Base-by-base conservation (phyloP, 2,329 filamentous ascomycete species). In the Colletotrichum acutatum region DNA sequence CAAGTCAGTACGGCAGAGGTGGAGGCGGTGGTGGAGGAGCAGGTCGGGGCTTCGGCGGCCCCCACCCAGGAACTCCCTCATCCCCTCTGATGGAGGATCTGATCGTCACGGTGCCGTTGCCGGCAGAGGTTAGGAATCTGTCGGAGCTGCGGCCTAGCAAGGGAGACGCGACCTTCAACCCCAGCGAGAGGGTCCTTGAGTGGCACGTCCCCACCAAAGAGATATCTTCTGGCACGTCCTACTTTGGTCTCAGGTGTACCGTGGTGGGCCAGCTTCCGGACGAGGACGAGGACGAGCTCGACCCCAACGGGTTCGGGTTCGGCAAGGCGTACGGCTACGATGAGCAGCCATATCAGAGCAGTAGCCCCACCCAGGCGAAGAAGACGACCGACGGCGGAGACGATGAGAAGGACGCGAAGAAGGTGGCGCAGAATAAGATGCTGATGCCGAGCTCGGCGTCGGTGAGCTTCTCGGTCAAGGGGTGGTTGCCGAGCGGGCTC, bases 141-240 rank as follows among this genome's bases (percentile, higher is more conserved):
- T 91, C 91, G 5, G 95, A 98, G 78, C 88, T 98, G 67, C 90
- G 94, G 68, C 90, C 95, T 2, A 94, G 91, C 76, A 91, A 91
- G 75, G 96, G 95, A 46, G 96, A 98, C 76, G 95, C 95, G 2
- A 91, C 89, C 69, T 98, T 95, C 83, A 93, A 90, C 66, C 91
- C 93, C 0, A 91, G 91, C 2, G 94, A 94, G 63, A 88, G 89
- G 59, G 82, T 89, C 1, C 86, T 98, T 9, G 94, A 97, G 81
- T 98, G 96, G 96, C 90, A 91, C 70, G 90, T 98, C 53, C 90
- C 92, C 1, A 89, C 90, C 28, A 95, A 95, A 82, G 95, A 97
- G 69, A 87, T 95, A 2, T 88, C 90, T 0, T 88, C 89, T 1
- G 88, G 93, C 2, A 88, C 89, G 19, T 89, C 92, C 1, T 91